Percentiles rank a stretch among this genome's conserved stretches.
phyloP scores from a whole-genome alignment of 805 yeast species.

The Kodamaea kakaduensis region DNA sequence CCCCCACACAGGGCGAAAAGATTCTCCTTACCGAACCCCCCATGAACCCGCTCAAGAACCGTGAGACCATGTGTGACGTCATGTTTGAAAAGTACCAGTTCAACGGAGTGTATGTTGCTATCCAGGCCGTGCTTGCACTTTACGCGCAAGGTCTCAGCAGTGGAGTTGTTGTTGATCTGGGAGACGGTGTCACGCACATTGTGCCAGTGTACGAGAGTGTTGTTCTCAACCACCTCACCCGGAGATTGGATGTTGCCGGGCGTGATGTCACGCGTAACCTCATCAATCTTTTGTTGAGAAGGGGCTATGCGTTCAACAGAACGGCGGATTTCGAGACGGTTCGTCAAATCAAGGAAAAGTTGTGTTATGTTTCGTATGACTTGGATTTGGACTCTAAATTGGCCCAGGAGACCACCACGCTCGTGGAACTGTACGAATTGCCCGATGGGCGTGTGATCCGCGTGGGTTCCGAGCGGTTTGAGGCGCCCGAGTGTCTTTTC shows the following conservation, averaged over 20 bases:
- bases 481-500: constrained; percentile 95
- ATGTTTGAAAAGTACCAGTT: constrained; percentile 90
- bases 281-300: constrained; percentile 83
- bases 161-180: constrained; percentile 98
- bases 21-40: constrained; percentile 95
- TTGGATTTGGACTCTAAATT: constrained; percentile 82
- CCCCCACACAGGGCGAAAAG: constrained; percentile 70
- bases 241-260: constrained; percentile 94
- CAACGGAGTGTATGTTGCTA: constrained; percentile 92
- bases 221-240: constrained; percentile 90
- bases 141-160: constrained; percentile 96
- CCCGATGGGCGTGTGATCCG: constrained; percentile 96
- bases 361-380: constrained; percentile 94
- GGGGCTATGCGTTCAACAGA: constrained; percentile 97
- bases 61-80: constrained; percentile 87
- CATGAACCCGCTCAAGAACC: constrained; percentile 87
- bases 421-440: constrained; percentile 86
- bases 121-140: constrained; percentile 95
- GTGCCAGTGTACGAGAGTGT: constrained; percentile 97
- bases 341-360: constrained; percentile 93
- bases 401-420: constrained; percentile 91
- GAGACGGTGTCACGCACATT: constrained; percentile 98
- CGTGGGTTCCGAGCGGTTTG: constrained; percentile 93
- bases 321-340: constrained; percentile 99
- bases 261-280: constrained; percentile 96